Conservation (phyloP, 192 early-diverging fungal species). For the Podila epicladia region DNA sequence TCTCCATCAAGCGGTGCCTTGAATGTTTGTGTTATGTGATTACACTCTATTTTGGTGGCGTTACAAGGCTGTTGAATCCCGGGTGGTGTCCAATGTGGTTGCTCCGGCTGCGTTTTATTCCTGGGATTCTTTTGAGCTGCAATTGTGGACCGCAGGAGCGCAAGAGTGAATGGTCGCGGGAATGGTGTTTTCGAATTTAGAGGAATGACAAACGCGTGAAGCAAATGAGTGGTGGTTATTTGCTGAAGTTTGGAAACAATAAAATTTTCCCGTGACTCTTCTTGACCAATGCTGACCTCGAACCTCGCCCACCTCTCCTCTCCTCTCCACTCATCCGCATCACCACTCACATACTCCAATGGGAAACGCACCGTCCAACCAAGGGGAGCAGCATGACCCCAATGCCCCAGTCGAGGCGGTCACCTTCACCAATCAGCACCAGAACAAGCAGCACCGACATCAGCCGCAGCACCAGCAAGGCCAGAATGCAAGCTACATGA, state of each 20-base stretch:
- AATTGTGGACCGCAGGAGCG: too few relatives aligned
- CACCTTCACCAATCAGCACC: slow-evolving; percentile 38
- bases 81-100: too few relatives aligned
- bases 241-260: too few relatives aligned
- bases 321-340: not conserved
- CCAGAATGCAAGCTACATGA: slow-evolving; percentile 2
- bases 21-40: not conserved
- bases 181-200: too few relatives aligned
- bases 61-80: not conserved
- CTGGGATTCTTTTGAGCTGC: too few relatives aligned
- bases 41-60: not conserved
- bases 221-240: too few relatives aligned
- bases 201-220: too few relatives aligned
- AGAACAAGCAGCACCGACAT: not conserved
- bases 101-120: too few relatives aligned
- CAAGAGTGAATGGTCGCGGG: too few relatives aligned
- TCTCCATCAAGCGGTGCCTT: not conserved
- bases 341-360: slow-evolving; percentile 6
- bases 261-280: too few relatives aligned
- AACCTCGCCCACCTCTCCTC: not conserved
- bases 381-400: slow-evolving; percentile 14
- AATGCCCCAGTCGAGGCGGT: slow-evolving; percentile 32
- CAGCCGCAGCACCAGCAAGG: slow-evolving; percentile 9
- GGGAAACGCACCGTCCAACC: slow-evolving; percentile 45
- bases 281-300: not conserved